Percentiles rank a stretch among this genome's conserved stretches.
Conservation (phyloP, 2,329 filamentous ascomycete genomes). For the Whalleya microplaca region DNA sequence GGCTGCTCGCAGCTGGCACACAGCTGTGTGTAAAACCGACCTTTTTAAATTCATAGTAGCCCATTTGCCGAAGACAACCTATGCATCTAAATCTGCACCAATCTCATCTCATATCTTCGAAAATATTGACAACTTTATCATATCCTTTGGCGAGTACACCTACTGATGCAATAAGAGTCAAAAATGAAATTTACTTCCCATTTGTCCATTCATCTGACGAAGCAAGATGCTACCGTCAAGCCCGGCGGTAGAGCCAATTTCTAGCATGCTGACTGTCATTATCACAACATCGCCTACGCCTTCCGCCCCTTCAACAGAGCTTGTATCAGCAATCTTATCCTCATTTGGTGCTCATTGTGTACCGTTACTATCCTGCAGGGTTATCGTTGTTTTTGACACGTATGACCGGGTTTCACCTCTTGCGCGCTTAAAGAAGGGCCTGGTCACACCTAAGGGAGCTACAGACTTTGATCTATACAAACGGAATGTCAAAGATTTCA, state of each 20-base stretch:
- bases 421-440: conserved; percentile 57
- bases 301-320: conserved; percentile 55
- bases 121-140: not conserved
- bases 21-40: not conserved
- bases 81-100: not conserved
- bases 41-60: not conserved
- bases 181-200: not conserved
- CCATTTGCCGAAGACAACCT: too few species aligned
- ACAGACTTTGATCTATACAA: conserved; percentile 49
- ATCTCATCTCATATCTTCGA: not conserved
- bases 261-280: conserved; percentile 45
- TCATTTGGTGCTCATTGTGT: conserved; percentile 51
- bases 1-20: not conserved
- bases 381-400: conserved; percentile 57
- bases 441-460: conserved; percentile 52
- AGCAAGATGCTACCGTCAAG: conserved; percentile 6
- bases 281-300: conserved; percentile 61
- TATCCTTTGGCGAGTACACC: not conserved
- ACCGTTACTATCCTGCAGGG: conserved; percentile 44
- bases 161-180: not conserved
- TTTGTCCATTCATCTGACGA: not conserved
- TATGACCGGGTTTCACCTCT: conserved; percentile 50
- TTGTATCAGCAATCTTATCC: conserved; percentile 50
- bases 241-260: conserved; percentile 4
- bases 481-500: conserved; percentile 48